phyloP scores from a whole-genome alignment of 2,329 filamentous ascomycete species.

The Monosporascus sp. region DNA sequence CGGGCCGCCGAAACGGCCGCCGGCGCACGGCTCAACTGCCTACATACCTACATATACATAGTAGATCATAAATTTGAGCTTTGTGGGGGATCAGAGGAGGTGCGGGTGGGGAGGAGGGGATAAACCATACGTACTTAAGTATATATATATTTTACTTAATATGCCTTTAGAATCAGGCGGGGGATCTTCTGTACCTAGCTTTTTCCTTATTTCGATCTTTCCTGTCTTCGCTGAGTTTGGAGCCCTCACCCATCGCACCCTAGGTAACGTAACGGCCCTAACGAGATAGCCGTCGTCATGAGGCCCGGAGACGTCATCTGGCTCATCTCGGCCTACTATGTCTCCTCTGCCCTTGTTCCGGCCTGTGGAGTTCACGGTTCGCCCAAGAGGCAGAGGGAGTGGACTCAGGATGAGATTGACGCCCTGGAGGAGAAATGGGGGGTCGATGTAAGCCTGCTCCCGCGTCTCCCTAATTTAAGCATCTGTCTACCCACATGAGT shows the following conservation, averaged over 20 bases:
- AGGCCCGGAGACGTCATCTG: slow-evolving; percentile 15
- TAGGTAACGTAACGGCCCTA: not conserved
- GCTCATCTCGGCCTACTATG: slow-evolving; percentile 20
- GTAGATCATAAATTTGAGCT: too few relatives aligned
- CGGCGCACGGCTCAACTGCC: not conserved
- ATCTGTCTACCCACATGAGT: not conserved
- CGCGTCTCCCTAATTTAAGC: not conserved
- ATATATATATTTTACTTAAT: too few relatives aligned
- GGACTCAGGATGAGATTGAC: slow-evolving; percentile 44
- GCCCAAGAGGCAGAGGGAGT: slow-evolving; percentile 37
- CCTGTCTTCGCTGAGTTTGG: too few relatives aligned
- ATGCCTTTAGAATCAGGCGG: too few relatives aligned
- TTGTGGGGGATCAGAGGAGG: too few relatives aligned
- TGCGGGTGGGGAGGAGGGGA: too few relatives aligned
- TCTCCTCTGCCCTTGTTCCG: slow-evolving; percentile 17
- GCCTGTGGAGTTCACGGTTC: slow-evolving; percentile 29
- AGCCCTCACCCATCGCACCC: not conserved
- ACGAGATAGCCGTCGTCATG: slow-evolving; percentile 10
- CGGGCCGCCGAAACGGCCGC: not conserved
- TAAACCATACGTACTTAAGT: too few relatives aligned
- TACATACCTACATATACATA: not conserved
- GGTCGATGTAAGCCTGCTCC: slow-evolving; percentile 39
- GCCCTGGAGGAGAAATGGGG: slow-evolving; percentile 55
- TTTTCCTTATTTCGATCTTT: too few relatives aligned
- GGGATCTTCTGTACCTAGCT: too few relatives aligned